A percentile compares a stretch with the other conserved stretches of the same genome.
phyloP scores from a whole-genome alignment of 305 asterid species.

The Fraxinus ornus region DNA sequence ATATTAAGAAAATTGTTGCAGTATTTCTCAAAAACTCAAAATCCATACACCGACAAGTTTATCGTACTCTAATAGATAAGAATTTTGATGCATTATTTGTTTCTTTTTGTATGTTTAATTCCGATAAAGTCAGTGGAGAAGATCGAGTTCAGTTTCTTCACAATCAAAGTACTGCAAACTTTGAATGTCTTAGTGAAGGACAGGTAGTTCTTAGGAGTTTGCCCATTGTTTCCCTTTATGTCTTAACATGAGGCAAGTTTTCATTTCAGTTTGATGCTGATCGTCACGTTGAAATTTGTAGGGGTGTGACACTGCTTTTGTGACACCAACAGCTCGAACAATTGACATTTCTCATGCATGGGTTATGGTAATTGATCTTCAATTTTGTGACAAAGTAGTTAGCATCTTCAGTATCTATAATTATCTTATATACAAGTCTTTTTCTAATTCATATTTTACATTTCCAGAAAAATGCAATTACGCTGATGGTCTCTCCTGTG shows the following conservation, averaged over 20 bases:
- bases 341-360: slow-evolving; percentile 70
- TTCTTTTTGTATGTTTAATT: slow-evolving; percentile 30
- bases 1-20: background rate
- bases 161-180: slow-evolving; percentile 94
- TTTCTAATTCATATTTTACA: slow-evolving; percentile 17
- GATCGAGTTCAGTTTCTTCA: slow-evolving; percentile 90
- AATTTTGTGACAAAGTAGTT: slow-evolving; percentile 11
- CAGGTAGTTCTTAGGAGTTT: slow-evolving; percentile 56
- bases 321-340: slow-evolving; percentile 92
- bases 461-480: slow-evolving; percentile 81
- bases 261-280: slow-evolving; percentile 19
- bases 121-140: slow-evolving; percentile 79
- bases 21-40: background rate
- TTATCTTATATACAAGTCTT: slow-evolving; percentile 14
- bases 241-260: slow-evolving; percentile 17
- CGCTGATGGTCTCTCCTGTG: slow-evolving; percentile 78
- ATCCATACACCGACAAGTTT: background rate
- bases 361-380: slow-evolving; percentile 42
- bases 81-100: background rate
- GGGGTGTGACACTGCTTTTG: slow-evolving; percentile 96
- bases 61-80: background rate
- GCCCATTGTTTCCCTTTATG: slow-evolving; percentile 7
- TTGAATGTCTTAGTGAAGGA: slow-evolving; percentile 78
- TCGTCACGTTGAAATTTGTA: slow-evolving; percentile 34
- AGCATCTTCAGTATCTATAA: slow-evolving; percentile 22